Evolutionary conservation across 495 filamentous ascomycete genomes (phyloP), one percentile per base, ranked within the genome.

Genomic region (Annulohypoxylon maeteangense): DNA sequence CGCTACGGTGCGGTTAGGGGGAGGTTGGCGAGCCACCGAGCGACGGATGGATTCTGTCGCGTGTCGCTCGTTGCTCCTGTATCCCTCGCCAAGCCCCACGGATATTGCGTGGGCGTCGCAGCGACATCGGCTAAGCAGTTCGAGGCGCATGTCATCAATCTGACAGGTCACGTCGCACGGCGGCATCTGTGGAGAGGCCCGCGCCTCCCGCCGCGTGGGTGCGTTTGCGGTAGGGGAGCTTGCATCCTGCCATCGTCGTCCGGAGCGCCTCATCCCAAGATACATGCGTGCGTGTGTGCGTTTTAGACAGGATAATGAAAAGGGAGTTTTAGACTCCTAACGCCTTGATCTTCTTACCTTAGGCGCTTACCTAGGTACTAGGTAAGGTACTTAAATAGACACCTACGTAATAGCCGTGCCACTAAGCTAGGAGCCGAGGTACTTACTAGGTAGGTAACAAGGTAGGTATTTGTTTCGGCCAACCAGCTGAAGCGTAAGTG

Each of bases 121-220:
- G 65, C 74, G 65, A 61, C 57, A 47, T 67, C 57, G 50, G 65
- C 60, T 32, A 70, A 67, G 60, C 63, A 61, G 65, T 65, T 70
- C 68, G 57, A 67, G 71, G 69, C 70, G 71, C 70, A 77, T 75
- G 73, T 65, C 62, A 63, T 68, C 68, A 71, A 77, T 75, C 70
- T 77, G 75, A 77, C 70, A 77, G 64, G 73, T 77, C 75, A 72
- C 50, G 65, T 77, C 22, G 68, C 64, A 77, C 74, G 70, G 53
- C 74, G 70, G 53, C 75, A 65, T 75, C 67, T 74, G 66, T 71
- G 63, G 67, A 73, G 65, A 70, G 58, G n/a, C 27, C 14, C 54
- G 63, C 62, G 60, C 62, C 69, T 71, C 70, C 70, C 75, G 72
- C 68, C 56, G 65, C 60, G 51, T 66, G 65, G 61, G 65, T 62